Percentiles rank a stretch among this genome's conserved stretches.
phyloP scores from a whole-genome alignment of 768 basidiomycete species.

The Calvatia gigantea region DNA sequence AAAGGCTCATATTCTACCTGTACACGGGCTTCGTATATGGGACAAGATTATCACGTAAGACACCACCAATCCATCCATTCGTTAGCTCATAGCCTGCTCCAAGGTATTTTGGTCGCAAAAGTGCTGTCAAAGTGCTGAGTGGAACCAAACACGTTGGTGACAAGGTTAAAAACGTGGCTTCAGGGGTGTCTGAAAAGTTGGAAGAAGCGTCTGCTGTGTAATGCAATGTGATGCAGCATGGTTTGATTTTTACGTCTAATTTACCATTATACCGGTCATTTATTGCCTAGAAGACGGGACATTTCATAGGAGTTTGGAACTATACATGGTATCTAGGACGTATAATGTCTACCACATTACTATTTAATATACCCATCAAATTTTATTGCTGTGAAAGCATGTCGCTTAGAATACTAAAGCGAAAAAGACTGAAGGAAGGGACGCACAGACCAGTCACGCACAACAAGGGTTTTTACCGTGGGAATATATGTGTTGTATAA shows the following conservation, averaged over 20 bases:
- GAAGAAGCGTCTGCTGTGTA: background rate
- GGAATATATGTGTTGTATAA: conserved; percentile 37
- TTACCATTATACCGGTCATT: background rate
- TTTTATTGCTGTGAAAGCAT: background rate
- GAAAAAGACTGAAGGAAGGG: background rate
- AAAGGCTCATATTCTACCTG: conserved; percentile 32
- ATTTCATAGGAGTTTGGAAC: background rate
- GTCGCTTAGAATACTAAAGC: background rate
- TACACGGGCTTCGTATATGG: conserved; percentile 58
- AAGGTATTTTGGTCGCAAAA: conserved; percentile 49
- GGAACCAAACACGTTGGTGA: conserved; percentile 22
- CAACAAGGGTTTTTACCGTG: conserved; percentile 34
- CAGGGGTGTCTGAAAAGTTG: background rate
- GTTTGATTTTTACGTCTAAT: background rate
- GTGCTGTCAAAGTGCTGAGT: conserved; percentile 29
- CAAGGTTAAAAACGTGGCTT: background rate
- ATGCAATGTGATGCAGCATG: background rate
- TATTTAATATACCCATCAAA: background rate
- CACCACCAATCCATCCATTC: conserved; percentile 1
- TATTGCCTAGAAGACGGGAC: background rate
- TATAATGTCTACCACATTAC: background rate
- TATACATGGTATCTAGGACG: background rate
- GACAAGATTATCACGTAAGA: conserved; percentile 46
- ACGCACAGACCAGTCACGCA: conserved; percentile 41
- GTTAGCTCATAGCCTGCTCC: background rate